Evolutionary conservation across 495 filamentous ascomycete genomes (phyloP).

Genomic region (Friedmanniomyces simplex): DNA sequence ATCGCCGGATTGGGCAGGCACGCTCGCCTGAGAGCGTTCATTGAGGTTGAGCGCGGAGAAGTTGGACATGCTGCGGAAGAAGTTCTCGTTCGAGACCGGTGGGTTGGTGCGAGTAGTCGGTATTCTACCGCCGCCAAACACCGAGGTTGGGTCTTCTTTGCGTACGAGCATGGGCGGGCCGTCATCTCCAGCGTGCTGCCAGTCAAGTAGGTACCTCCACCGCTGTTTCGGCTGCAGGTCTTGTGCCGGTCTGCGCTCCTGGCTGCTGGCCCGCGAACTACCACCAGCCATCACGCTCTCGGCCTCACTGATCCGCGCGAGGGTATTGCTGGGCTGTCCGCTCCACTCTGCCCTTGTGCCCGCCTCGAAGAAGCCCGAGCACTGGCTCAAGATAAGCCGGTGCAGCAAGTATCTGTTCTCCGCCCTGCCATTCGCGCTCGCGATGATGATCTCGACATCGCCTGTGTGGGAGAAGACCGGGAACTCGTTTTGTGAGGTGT

Average conservation of each 20-base stretch:
- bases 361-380: conserved; percentile 86
- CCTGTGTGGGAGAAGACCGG: conserved; percentile 81
- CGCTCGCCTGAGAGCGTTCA: conserved; percentile 15
- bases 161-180: conserved; percentile 85
- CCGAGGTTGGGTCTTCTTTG: conserved; percentile 42
- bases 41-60: conserved; percentile 49
- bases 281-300: conserved; percentile 31
- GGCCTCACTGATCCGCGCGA: conserved; percentile 50
- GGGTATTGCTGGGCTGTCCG: conserved; percentile 28
- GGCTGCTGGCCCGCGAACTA: conserved; percentile 27
- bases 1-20: conserved; percentile 42
- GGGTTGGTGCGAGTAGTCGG: conserved; percentile 44
- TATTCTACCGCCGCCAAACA: conserved; percentile 40
- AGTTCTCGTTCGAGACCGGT: conserved; percentile 46
- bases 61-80: conserved; percentile 82
- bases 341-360: conserved; percentile 77
- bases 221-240: conserved; percentile 36
- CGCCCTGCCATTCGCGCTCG: conserved; percentile 45
- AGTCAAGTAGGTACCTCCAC: conserved; percentile 83
- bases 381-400: conserved; percentile 71
- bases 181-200: conserved; percentile 49
- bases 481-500: conserved; percentile 76
- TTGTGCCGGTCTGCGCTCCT: conserved; percentile 25
- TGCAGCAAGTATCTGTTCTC: conserved; percentile 80
- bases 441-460: conserved; percentile 80